Evolutionary conservation across 495 filamentous ascomycete genomes (phyloP), one percentile per base, ranked within the genome.

Genomic region (Aspergillus ellipticus): DNA sequence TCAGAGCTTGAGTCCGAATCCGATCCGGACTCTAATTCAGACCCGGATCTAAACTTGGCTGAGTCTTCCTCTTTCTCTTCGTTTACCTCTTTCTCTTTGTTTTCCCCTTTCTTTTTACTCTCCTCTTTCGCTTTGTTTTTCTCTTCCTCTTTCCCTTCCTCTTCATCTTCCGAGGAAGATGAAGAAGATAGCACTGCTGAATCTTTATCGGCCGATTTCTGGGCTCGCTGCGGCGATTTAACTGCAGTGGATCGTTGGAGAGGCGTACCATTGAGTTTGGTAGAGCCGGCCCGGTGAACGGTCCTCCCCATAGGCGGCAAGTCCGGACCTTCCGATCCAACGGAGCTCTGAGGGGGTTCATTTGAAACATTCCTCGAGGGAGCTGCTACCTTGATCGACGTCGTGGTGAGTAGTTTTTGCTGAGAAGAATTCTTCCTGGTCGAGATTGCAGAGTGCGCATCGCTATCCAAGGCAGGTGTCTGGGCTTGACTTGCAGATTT

Each of bases 291-390:
- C 8, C 47, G 53, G 31, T 33, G 13, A 10, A 33, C 31, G 7
- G 31, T 33, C 2, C 45, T 41, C 4, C 42, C 41, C 51, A 59
- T 59, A 0, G 51, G 33, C 6, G 57, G 57, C 17, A 59, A n/a
- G 1, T 59, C 52, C 6, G 46, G 22, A 16, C 50, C 50, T 9
- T 60, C 54, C 11, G 50, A 54, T 8, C 13, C 42, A 37, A 28
- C 41, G 19, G 50, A 50, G 19, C 46, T 54, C 28, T 56, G 49
- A 1, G 54, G 47, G 0, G 58, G 55, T 17, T 60, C 39, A 9
- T 17, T 17, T n/a, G 58, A 8, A 5, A 26, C 19, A 9, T 52
- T 10, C 17, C 55, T 55, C 17, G 52, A 49, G n/a, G 52, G 4
- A 6, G 37, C 15, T 20, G 57, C 4, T 9, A 29, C 2, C 8